Base-by-base conservation (phyloP, 768 basidiomycete species). In the Agrocybe chaxingu region DNA sequence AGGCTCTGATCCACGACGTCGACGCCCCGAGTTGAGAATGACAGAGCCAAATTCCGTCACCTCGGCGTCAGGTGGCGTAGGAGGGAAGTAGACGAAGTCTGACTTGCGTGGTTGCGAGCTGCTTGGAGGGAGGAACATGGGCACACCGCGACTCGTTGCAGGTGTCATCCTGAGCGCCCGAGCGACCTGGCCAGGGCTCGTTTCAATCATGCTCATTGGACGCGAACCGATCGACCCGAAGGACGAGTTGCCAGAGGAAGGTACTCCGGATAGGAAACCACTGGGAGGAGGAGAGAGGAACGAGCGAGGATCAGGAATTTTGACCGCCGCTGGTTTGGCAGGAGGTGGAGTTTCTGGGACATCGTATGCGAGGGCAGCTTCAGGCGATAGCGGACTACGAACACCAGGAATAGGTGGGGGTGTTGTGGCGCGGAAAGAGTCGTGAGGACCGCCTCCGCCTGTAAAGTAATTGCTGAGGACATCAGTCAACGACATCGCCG, bases 151-250 rank as follows among this genome's bases (percentile, higher is more conserved):
- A 29, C 66, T 61, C 4, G 70, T 70, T 2, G 65, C 56, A 2
- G 73, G 65, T 4, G 70, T 69, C 50, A 75, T 59, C 13, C 71
- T 66, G 36, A 70, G 68, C 5, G 70, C 74, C 29, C 67, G 59
- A 2, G 64, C 57, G 30, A 72, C 59, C 29, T 69, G 68, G 13
- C 60, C 62, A 5, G 72, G 67, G 49, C 68, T 72, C n/a, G 64
- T 65, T 52, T 74, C 73, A 39, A 69, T 61, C 66, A 73, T 71
- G 58, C 69, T 73, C 45, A 61, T 62, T 0, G 70, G 69, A 4
- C 70, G 66, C 12, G 63, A 57, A 5, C 55, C 51, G 11, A 56
- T 31, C 4, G 62, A 57, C 5, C 52, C 55, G 9, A 54, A 39
- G 8, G 61, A 61, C 30, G 56, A 56, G 9, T 51, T 53, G 45